Conservation (phyloP, 768 basidiomycete genomes). For the Tremella yokohamensis region DNA sequence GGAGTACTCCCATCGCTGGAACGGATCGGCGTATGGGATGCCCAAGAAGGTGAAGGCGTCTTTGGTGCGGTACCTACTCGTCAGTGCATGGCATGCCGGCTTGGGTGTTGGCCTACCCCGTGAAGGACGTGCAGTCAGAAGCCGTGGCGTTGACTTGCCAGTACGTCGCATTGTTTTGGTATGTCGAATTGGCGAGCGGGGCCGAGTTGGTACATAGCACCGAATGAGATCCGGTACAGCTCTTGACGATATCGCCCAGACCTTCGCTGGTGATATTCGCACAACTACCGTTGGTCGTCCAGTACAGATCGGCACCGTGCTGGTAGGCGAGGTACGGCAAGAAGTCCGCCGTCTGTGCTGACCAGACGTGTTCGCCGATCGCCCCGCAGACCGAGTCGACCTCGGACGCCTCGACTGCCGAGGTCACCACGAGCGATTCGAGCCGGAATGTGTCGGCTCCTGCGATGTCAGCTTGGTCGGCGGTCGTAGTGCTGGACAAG, state of each 20-base stretch:
- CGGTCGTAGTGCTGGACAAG: too few relatives aligned
- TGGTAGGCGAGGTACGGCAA: slow-evolving; percentile 8
- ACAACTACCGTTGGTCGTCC: slow-evolving; percentile 3
- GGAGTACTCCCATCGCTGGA: too few relatives aligned
- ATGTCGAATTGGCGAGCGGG: neutral
- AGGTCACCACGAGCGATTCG: slow-evolving; percentile 10
- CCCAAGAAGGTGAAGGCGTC: too few relatives aligned
- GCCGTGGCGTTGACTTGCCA: slow-evolving; percentile 8
- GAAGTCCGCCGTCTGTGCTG: slow-evolving; percentile 5
- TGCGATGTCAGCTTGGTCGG: too few relatives aligned
- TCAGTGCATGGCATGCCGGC: too few relatives aligned
- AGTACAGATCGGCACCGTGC: slow-evolving; percentile 8
- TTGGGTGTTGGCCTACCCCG: too few relatives aligned
- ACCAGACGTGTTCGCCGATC: slow-evolving; percentile 7
- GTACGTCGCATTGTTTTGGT: slow-evolving; percentile 10
- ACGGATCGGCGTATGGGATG: too few relatives aligned
- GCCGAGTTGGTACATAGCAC: slow-evolving; percentile 17
- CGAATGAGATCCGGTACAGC: neutral
- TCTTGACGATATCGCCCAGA: neutral
- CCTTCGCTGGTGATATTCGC: neutral
- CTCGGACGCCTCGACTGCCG: neutral
- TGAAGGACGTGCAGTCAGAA: too few relatives aligned
- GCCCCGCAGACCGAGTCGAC: slow-evolving; percentile 3
- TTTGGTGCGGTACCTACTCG: too few relatives aligned
- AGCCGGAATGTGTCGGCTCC: neutral